phyloP scores from a whole-genome alignment of 768 basidiomycete genomes.

The Leccinum uliginosum region DNA sequence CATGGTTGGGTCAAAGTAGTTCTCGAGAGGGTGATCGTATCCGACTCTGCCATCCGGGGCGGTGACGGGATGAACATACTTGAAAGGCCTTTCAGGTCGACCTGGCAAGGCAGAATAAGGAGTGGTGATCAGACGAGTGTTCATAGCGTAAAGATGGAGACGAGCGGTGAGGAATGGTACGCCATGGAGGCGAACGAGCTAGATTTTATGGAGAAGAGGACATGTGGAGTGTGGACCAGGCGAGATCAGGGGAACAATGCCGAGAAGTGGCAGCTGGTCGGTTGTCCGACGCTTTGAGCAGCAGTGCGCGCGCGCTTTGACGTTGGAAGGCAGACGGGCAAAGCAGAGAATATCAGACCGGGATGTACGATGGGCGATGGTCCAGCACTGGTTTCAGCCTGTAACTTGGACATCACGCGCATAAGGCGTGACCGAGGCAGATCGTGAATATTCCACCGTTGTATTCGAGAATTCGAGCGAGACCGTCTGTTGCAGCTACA shows the following conservation, averaged over 20 bases:
- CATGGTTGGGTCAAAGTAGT: slow-evolving; percentile 24
- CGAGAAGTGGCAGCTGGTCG: background rate
- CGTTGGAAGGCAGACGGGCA: background rate
- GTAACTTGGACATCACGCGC: slow-evolving; percentile 12
- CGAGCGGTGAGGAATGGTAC: slow-evolving; percentile 1
- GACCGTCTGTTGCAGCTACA: slow-evolving; percentile 8
- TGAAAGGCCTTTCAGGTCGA: slow-evolving; percentile 11
- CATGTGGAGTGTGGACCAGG: slow-evolving; percentile 21
- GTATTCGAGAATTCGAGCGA: slow-evolving; percentile 5
- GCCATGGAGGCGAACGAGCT: background rate
- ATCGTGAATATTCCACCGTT: background rate
- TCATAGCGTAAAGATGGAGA: slow-evolving; percentile 12
- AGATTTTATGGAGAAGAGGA: slow-evolving; percentile 15
- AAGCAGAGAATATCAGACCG: background rate
- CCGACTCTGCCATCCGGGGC: slow-evolving; percentile 13
- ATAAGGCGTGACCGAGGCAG: slow-evolving; percentile 12
- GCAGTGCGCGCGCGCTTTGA: slow-evolving; percentile 11
- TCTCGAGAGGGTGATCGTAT: slow-evolving; percentile 23
- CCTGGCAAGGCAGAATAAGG: slow-evolving; percentile 10
- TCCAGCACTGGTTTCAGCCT: slow-evolving; percentile 13
- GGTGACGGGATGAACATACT: slow-evolving; percentile 7
- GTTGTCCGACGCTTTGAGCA: slow-evolving; percentile 4
- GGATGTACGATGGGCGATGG: background rate
- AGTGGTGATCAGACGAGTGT: slow-evolving; percentile 1
- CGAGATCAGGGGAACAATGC: slow-evolving; percentile 17